Percentiles rank a stretch among this genome's conserved stretches.
These are phyloP conservation scores for Chlorella sp. DNA, from an alignment of 139 green algal genomes.

Conservation along the genomic window DNA sequence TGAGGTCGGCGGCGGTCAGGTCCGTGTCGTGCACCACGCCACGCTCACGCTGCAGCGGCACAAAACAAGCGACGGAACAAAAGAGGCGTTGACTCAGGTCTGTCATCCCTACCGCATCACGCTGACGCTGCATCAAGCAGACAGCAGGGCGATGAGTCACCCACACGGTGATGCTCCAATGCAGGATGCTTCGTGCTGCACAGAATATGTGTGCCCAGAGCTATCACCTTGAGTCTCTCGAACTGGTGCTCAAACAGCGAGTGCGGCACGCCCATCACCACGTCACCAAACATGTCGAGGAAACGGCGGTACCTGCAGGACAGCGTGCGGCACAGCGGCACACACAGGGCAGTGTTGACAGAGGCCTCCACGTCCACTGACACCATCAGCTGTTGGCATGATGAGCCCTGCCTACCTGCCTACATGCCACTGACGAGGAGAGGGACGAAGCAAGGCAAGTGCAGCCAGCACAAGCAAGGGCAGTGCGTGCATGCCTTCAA, in stretches of 20 bases:
- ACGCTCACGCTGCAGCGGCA: constrained; percentile 10
- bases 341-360: neutral
- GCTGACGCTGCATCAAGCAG: too few species aligned
- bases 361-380: neutral
- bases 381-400: neutral
- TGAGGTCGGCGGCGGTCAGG: constrained; percentile 64
- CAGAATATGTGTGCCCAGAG: too few species aligned
- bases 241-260: constrained; percentile 76
- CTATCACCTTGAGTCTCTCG: constrained; percentile 62
- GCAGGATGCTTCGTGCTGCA: too few species aligned
- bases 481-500: too few species aligned
- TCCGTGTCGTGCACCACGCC: constrained; percentile 63
- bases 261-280: constrained; percentile 79
- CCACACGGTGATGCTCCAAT: too few species aligned
- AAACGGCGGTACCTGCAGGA: constrained; percentile 64
- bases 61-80: too few species aligned
- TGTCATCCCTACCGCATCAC: too few species aligned
- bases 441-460: neutral
- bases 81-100: too few species aligned
- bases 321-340: neutral
- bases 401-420: neutral
- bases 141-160: too few species aligned
- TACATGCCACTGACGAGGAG: neutral
- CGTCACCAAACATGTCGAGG: constrained; percentile 82
- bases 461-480: too few species aligned